These are phyloP conservation scores for Penicillium sp. DNA, from an alignment of 2,329 filamentous ascomycete genomes.

Conservation along the genomic window DNA sequence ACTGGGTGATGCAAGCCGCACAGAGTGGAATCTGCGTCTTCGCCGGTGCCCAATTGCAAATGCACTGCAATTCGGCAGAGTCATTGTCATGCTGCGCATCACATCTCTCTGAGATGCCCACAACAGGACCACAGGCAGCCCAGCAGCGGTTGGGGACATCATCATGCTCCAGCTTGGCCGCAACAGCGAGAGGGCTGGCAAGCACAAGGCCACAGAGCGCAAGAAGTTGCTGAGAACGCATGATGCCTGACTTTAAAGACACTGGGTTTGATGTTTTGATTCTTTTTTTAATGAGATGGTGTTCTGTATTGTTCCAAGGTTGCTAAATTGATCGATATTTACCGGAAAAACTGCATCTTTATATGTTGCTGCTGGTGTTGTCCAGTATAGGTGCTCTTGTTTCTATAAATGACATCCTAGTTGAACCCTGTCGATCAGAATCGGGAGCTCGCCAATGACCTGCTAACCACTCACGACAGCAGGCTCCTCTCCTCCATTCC, in stretches of 20 bases:
- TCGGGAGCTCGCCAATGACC: neutral
- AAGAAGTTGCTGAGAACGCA: slow-evolving; percentile 25
- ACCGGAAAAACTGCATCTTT: slow-evolving; percentile 9
- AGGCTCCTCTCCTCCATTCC: neutral
- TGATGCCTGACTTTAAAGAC: slow-evolving; percentile 10
- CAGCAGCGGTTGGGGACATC: slow-evolving; percentile 32
- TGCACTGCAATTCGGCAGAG: slow-evolving; percentile 27
- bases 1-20: slow-evolving; percentile 34
- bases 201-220: slow-evolving; percentile 27
- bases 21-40: slow-evolving; percentile 30
- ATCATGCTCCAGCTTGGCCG: slow-evolving; percentile 28
- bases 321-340: neutral
- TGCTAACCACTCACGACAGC: neutral
- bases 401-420: slow-evolving; percentile 14
- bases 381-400: neutral
- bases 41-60: slow-evolving; percentile 29
- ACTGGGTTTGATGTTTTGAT: neutral
- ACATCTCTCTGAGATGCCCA: slow-evolving; percentile 25
- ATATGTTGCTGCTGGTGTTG: slow-evolving; percentile 3
- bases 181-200: slow-evolving; percentile 20
- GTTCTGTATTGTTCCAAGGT: neutral
- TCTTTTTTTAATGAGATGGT: neutral
- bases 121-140: slow-evolving; percentile 25
- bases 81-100: slow-evolving; percentile 26
- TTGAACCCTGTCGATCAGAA: slow-evolving; percentile 4